A percentile compares a stretch with the other conserved stretches of the same genome.
These are phyloP conservation scores for Phytophthora nicotianae DNA, from an alignment of 352 stramenopile species.

Conservation along the genomic window DNA sequence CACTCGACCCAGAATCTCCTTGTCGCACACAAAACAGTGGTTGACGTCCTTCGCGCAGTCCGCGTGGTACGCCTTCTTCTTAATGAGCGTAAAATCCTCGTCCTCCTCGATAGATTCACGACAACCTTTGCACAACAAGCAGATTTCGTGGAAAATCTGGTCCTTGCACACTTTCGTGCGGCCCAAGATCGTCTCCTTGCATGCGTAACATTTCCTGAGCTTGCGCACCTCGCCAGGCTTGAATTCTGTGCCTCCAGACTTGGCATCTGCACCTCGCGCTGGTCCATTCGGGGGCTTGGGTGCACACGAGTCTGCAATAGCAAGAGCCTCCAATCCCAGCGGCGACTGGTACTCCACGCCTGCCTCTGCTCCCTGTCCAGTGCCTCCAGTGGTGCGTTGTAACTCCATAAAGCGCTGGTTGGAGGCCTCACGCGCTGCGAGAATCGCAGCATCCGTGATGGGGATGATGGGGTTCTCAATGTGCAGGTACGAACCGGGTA, in stretches of 20 bases:
- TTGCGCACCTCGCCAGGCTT: slow-evolving; percentile 76
- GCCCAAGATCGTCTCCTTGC: slow-evolving; percentile 84
- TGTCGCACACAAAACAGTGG: slow-evolving; percentile 77
- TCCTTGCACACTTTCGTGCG: slow-evolving; percentile 75
- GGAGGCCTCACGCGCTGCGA: slow-evolving; percentile 72
- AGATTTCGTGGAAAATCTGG: slow-evolving; percentile 89
- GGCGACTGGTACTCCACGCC: slow-evolving; percentile 47
- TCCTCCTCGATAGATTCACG: slow-evolving; percentile 80
- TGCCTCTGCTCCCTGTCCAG: slow-evolving; percentile 27
- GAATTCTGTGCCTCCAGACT: slow-evolving; percentile 54
- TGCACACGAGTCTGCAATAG: slow-evolving; percentile 37
- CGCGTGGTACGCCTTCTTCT: slow-evolving; percentile 83
- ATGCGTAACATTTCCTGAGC: slow-evolving; percentile 78
- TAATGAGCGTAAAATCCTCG: slow-evolving; percentile 79
- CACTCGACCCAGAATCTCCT: slow-evolving; percentile 82
- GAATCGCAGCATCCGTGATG: slow-evolving; percentile 60
- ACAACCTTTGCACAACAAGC: slow-evolving; percentile 74
- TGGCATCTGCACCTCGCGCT: slow-evolving; percentile 56
- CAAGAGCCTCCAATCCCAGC: slow-evolving; percentile 40
- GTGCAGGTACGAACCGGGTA: slow-evolving; percentile 76
- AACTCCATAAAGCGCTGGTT: slow-evolving; percentile 77
- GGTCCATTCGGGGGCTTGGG: slow-evolving; percentile 45
- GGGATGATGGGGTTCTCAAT: slow-evolving; percentile 71
- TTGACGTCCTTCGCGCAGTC: slow-evolving; percentile 74
- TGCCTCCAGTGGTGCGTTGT: slow-evolving; percentile 35